Evolutionary conservation across 805 yeast species (phyloP).

Genomic region (Dipodascopsis uninucleata): DNA sequence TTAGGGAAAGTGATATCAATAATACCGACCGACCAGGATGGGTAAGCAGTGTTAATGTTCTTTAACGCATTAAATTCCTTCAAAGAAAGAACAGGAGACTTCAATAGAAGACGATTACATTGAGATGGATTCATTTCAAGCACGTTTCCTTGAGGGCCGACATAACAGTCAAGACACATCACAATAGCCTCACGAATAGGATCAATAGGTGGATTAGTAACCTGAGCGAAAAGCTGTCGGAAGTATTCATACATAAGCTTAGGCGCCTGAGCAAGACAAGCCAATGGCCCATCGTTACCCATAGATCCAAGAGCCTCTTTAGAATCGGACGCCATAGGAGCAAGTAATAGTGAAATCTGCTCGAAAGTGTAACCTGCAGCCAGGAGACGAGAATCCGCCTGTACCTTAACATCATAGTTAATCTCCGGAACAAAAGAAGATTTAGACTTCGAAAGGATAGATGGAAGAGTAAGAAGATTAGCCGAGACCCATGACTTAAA

Average conservation of each 20-base stretch:
- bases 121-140: conserved; percentile 89
- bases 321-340: conserved; percentile 89
- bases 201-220: conserved; percentile 97
- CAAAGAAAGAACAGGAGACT: conserved; percentile 76
- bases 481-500: conserved; percentile 92
- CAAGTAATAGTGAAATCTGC: conserved; percentile 75
- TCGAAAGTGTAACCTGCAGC: conserved; percentile 95
- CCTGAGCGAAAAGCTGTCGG: conserved; percentile 95
- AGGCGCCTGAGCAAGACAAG: conserved; percentile 92
- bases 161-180: conserved; percentile 94
- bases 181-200: conserved; percentile 96
- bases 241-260: conserved; percentile 87
- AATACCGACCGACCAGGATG: conserved; percentile 76
- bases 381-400: conserved; percentile 74
- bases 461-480: conserved; percentile 79
- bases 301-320: conserved; percentile 95
- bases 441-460: conserved; percentile 59
- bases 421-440: conserved; percentile 32
- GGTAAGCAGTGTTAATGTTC: conserved; percentile 69
- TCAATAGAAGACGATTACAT: conserved; percentile 80
- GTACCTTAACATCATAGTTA: conserved; percentile 46
- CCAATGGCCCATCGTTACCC: conserved; percentile 97
- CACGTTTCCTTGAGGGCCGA: conserved; percentile 97
- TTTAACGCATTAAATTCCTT: conserved; percentile 71
- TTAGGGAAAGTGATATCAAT: conserved; percentile 88